A percentile compares a stretch with the other conserved stretches of the same genome.
Evolutionary conservation across 805 yeast species (phyloP).

Genomic region (Kodamaea sagamina): DNA sequence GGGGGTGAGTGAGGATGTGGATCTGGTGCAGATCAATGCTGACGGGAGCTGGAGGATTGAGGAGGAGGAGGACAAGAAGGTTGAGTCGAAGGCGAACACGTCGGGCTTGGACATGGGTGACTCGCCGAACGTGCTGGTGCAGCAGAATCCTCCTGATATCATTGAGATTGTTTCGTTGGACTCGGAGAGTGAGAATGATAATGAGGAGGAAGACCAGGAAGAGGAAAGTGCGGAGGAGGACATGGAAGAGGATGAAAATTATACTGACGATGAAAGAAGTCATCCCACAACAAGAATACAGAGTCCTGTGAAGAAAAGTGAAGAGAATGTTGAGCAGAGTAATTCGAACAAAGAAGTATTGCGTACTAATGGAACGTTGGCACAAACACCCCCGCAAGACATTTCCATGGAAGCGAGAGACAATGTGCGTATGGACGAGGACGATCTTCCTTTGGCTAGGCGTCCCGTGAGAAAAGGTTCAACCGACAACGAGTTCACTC

Average conservation of each 20-base stretch:
- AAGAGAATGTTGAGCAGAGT: neutral
- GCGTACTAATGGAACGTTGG: too few relatives aligned
- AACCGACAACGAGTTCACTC: too few relatives aligned
- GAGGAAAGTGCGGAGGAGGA: neutral
- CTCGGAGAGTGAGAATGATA: slow-evolving; percentile 48
- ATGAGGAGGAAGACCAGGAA: slow-evolving; percentile 14
- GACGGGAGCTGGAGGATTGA: slow-evolving; percentile 72
- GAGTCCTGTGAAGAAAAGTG: neutral
- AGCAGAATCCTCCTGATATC: slow-evolving; percentile 9
- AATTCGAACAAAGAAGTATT: too few relatives aligned
- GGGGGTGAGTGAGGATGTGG: slow-evolving; percentile 56
- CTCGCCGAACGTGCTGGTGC: slow-evolving; percentile 2
- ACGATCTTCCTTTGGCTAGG: neutral
- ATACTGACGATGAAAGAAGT: neutral
- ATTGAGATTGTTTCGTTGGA: slow-evolving; percentile 52
- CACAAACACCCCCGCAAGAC: too few relatives aligned
- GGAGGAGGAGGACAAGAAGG: slow-evolving; percentile 15
- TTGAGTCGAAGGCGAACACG: neutral
- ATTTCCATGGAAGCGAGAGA: too few relatives aligned
- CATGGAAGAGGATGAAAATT: neutral
- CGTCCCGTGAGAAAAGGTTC: neutral
- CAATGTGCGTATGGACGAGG: neutral
- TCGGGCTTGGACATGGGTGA: slow-evolving; percentile 3
- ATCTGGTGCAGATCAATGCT: slow-evolving; percentile 62
- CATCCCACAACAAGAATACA: neutral